Base-by-base conservation (phyloP, 2,329 filamentous ascomycete species). In the Rhinocladiella mackenziei region DNA sequence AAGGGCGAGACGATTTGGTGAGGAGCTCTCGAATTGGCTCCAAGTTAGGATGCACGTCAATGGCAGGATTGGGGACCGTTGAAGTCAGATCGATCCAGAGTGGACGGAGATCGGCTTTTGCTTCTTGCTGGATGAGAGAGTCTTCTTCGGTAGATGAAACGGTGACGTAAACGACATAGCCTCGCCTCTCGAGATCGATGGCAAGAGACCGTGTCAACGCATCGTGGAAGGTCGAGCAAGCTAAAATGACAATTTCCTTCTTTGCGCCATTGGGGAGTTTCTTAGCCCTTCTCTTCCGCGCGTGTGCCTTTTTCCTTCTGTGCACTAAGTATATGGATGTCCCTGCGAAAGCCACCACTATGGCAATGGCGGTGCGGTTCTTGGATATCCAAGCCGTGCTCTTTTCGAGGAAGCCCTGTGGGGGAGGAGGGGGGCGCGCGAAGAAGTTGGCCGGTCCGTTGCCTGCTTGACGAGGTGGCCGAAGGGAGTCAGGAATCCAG, bases 91-190 rank as follows among this genome's bases (percentile, higher is more conserved):
- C 89, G 52, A 97, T 76, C 61, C 80, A 80, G 45, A 98, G 69
- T 5, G 91, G 81, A 51, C 84, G 79, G 53, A 97, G 84, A 61
- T 97, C 92, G 5, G 81, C 74, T 50, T 88, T 76, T n/a, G 81
- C 77, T 63, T 94, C 78, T 41, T 56, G 53, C 48, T 86, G 79
- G 10, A 97, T 81, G 52, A 84, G 70, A 25, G 82, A 74, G 63
- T 97, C 89, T 56, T 97, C 91, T 58, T 95, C 86, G 47, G 81
- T 70, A n/a, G 81, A 87, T 53, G 81, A 84, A 58, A 89, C 91
- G 1, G 94, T 86, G 48, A 98, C 75, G 64, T 89, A 98, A 43
- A 97, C 87, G 49, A 97, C 86, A 64, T 94, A 97, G 3, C 92
- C 92, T 53, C 89, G 80, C 48, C 89, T 76, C 68, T 97, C 92